Evolutionary conservation across 2,329 filamentous ascomycete genomes (phyloP).

Genomic region (Dactylonectria macrodidyma): DNA sequence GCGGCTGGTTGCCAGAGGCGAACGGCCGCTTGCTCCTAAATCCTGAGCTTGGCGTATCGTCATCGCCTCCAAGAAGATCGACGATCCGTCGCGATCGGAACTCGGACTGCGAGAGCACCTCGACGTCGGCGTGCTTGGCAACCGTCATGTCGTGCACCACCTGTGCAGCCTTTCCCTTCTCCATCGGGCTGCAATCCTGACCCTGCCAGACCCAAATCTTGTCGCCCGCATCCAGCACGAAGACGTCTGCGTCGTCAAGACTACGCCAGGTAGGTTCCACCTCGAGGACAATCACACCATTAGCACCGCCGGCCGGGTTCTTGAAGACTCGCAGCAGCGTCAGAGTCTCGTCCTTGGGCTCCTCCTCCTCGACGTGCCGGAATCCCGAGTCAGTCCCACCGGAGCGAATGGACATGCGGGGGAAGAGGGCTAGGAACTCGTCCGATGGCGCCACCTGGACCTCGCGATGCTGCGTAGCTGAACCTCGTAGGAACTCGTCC

Average conservation of each 20-base stretch:
- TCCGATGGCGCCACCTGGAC: conserved; percentile 71
- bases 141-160: conserved; percentile 76
- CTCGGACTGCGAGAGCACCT: conserved; percentile 75
- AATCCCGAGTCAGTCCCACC: conserved; percentile 76
- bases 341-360: conserved; percentile 57
- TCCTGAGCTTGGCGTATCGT: conserved; percentile 54
- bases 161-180: conserved; percentile 78
- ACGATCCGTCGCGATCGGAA: conserved; percentile 68
- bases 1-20: conserved; percentile 43
- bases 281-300: conserved; percentile 73
- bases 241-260: conserved; percentile 77
- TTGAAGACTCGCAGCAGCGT: conserved; percentile 76
- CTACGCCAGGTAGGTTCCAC: conserved; percentile 74
- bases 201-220: conserved; percentile 83
- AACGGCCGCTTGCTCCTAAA: conserved; percentile 62
- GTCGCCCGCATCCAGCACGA: conserved; percentile 72
- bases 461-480: conserved; percentile 76
- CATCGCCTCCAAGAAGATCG: conserved; percentile 67
- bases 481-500: conserved; percentile 75
- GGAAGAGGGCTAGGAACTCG: conserved; percentile 74
- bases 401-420: conserved; percentile 69
- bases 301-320: conserved; percentile 63
- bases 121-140: conserved; percentile 75
- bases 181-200: conserved; percentile 75
- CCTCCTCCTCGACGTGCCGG: conserved; percentile 69